Conservation (phyloP, 75 land plant genomes). For the Pinus albicaulis region DNA sequence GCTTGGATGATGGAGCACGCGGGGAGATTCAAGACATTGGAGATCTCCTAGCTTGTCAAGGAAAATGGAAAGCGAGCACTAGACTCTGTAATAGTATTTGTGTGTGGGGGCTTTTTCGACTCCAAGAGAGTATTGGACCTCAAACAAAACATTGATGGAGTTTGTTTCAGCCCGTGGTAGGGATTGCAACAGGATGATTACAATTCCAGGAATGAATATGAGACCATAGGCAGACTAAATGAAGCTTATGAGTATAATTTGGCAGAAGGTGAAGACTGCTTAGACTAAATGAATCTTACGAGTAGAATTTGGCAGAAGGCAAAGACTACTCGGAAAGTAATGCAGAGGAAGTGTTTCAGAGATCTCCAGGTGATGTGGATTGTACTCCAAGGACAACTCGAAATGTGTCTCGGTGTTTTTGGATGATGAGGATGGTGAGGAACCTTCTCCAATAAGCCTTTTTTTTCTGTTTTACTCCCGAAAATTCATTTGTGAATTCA, state of each 20-base stretch:
- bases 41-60: constrained; percentile 46
- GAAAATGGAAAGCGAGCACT: constrained; percentile 41
- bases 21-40: constrained; percentile 16
- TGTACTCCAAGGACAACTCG: constrained; percentile 4
- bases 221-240: too few relatives aligned
- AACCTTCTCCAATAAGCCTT: background rate
- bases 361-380: background rate
- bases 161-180: too few relatives aligned
- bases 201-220: too few relatives aligned
- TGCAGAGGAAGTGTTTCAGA: too few relatives aligned
- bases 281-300: too few relatives aligned
- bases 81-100: too few relatives aligned
- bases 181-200: too few relatives aligned
- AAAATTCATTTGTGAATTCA: background rate
- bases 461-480: background rate
- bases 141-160: too few relatives aligned
- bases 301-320: too few relatives aligned
- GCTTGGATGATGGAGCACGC: background rate
- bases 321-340: too few relatives aligned
- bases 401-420: background rate
- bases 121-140: too few relatives aligned
- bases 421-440: constrained; percentile 11
- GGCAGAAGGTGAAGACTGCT: background rate
- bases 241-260: background rate
- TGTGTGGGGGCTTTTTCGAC: too few relatives aligned